Base-by-base conservation (phyloP, 805 yeast species). In the Starmera caribaea region DNA sequence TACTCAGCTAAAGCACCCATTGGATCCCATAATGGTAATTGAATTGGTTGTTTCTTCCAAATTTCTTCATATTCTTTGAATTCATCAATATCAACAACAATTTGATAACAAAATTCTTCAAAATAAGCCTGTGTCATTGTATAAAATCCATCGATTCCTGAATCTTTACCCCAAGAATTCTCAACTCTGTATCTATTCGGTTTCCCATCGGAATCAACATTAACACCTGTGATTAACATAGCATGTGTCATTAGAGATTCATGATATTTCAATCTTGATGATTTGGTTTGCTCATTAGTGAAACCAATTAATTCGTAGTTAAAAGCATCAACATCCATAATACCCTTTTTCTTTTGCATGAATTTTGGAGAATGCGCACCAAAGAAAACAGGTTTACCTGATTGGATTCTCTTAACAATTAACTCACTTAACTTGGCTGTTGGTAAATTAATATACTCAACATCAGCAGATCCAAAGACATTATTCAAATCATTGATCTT, bases 341-440 rank as follows among this genome's bases (percentile, higher is more conserved):
- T 59, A 40, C 96, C 96, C 8, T 76, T 48, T 36, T 51, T 51
- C 41, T 47, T 69, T 57, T 79, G 75, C 71, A 71, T 73, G 61
- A 68, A 86, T 57, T 81, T 79, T 17, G 90, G 92, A n/a, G 89
- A 85, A 58, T 86, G 94, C 14, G 89, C 79, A 11, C 95, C 95
- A 54, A 86, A 87, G 66, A 86, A 87, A 7, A 87, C 85, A 0
- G 94, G 81, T 63, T 81, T 81, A 61, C 83, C 79, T 44, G 66
- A 68, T 62, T 80, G 72, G 54, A 86, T 71, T 62, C 86, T 75
- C 51, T 74, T 70, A 31, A 84, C 74, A 26, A 85, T 83, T 37
- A 78, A 68, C 28, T 68, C 52, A 35, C 86, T 74, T 41, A 86
- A 63, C 8, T 64, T 64, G 14, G 71, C 71, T 42, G 79, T 71